Percentiles rank a stretch among this genome's conserved stretches.
phyloP scores from a whole-genome alignment of 352 stramenopile species.

The Globisporangium iwayamae region DNA sequence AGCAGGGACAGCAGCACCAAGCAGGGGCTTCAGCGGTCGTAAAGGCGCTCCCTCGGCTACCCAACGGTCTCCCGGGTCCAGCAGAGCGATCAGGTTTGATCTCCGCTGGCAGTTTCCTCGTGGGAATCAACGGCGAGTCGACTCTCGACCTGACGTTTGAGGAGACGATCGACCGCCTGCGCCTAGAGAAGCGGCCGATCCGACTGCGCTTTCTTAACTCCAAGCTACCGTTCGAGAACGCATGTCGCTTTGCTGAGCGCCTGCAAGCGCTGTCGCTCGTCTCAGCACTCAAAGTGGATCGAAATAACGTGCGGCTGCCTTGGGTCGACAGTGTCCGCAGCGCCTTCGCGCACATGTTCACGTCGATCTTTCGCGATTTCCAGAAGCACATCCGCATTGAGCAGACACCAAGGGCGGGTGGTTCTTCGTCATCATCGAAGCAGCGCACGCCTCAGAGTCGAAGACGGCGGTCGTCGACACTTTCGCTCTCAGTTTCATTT shows the following conservation, averaged over 20 bases:
- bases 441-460: background rate
- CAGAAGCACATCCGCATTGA: slow-evolving; percentile 46
- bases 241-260: slow-evolving; percentile 54
- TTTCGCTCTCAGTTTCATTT: slow-evolving; percentile 54
- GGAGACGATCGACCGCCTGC: slow-evolving; percentile 58
- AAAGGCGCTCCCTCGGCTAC: slow-evolving; percentile 58
- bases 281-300: slow-evolving; percentile 38
- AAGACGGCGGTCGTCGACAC: slow-evolving; percentile 39
- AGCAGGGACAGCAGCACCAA: slow-evolving; percentile 24
- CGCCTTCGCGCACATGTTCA: slow-evolving; percentile 63
- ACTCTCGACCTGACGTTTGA: slow-evolving; percentile 60
- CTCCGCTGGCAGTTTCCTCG: slow-evolving; percentile 51
- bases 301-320: slow-evolving; percentile 33
- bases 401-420: slow-evolving; percentile 9
- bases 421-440: background rate
- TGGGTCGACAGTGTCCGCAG: slow-evolving; percentile 66
- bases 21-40: slow-evolving; percentile 57
- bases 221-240: slow-evolving; percentile 43
- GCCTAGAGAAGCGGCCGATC: slow-evolving; percentile 41
- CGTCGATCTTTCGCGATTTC: slow-evolving; percentile 59
- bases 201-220: slow-evolving; percentile 63
- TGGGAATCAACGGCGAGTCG: slow-evolving; percentile 68
- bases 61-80: slow-evolving; percentile 53
- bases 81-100: slow-evolving; percentile 57
- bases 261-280: slow-evolving; percentile 53